Conservation (phyloP, 192 early-diverging fungal species). For the Geranomyces michiganensis region DNA sequence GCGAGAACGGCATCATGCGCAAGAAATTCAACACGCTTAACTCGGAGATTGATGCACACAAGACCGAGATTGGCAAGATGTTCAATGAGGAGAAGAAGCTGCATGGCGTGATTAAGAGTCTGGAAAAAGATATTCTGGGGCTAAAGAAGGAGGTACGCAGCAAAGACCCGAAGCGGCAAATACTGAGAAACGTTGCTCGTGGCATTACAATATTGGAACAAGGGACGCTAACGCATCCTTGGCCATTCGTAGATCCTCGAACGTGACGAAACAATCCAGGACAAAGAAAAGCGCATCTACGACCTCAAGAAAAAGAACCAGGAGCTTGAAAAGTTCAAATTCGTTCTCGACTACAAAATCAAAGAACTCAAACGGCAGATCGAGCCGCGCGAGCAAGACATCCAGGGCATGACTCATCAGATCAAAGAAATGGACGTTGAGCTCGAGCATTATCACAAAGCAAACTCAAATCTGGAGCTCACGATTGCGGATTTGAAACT, state of each 20-base stretch:
- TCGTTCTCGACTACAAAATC: conserved; percentile 70
- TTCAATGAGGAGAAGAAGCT: conserved; percentile 64
- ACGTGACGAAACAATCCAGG: conserved; percentile 64
- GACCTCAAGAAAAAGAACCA: conserved; percentile 72
- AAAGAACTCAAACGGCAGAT: conserved; percentile 68
- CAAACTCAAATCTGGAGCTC: conserved; percentile 58
- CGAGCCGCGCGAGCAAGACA: conserved; percentile 63
- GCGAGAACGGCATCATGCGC: conserved; percentile 68
- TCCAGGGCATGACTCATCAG: conserved; percentile 61
- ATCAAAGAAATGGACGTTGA: conserved; percentile 69
- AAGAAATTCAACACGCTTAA: conserved; percentile 69
- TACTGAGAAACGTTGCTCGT: too few species aligned
- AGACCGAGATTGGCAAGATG: conserved; percentile 63
- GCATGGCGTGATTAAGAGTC: conserved; percentile 61
- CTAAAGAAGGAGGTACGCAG: conserved; percentile 65
- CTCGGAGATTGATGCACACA: conserved; percentile 64
- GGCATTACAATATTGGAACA: too few species aligned
- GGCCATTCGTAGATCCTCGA: conserved; percentile 57
- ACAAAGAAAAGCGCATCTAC: conserved; percentile 68
- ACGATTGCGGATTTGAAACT: conserved; percentile 61
- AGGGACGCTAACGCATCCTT: too few species aligned
- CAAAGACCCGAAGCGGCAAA: too few species aligned
- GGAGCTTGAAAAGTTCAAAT: conserved; percentile 73
- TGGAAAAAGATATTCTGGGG: conserved; percentile 67
- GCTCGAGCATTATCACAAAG: conserved; percentile 60